These are phyloP conservation scores for Leccinum subgranulosum DNA, from an alignment of 768 basidiomycete genomes.

Conservation along the genomic window DNA sequence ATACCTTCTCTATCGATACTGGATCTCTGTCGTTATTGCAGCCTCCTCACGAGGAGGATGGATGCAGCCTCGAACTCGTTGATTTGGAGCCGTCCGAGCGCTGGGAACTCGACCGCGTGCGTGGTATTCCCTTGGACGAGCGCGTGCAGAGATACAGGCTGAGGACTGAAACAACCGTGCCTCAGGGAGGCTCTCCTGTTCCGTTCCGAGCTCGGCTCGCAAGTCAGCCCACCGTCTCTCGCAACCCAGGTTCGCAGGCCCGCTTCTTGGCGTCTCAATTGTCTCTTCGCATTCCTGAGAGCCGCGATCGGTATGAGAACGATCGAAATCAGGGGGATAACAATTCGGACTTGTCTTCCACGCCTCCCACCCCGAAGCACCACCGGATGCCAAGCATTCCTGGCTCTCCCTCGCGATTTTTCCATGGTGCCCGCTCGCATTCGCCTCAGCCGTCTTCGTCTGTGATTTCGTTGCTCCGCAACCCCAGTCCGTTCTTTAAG, in stretches of 20 bases:
- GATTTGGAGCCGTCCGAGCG: constrained; percentile 42
- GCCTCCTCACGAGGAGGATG: constrained; percentile 41
- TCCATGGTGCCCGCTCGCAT: constrained; percentile 27
- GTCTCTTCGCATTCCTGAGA: constrained; percentile 33
- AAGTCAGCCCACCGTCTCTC: constrained; percentile 27
- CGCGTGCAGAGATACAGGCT: constrained; percentile 35
- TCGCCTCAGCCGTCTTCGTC: constrained; percentile 35
- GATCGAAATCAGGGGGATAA: constrained; percentile 26
- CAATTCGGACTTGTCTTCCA: constrained; percentile 31
- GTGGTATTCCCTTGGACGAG: constrained; percentile 42
- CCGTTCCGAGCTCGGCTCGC: constrained; percentile 30
- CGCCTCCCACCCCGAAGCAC: constrained; percentile 32
- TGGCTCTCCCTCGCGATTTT: constrained; percentile 31
- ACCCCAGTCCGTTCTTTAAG: constrained; percentile 35
- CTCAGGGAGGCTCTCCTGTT: constrained; percentile 11
- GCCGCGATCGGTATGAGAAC: constrained; percentile 31
- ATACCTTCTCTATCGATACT: constrained; percentile 21
- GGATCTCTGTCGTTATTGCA: constrained; percentile 15
- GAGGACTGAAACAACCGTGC: constrained; percentile 30
- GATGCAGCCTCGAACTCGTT: constrained; percentile 51
- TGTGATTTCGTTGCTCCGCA: constrained; percentile 32
- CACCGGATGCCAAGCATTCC: constrained; percentile 30
- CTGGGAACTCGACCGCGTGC: constrained; percentile 44
- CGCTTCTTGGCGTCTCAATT: constrained; percentile 33
- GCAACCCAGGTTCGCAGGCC: constrained; percentile 27